Evolutionary conservation across 75 land plant species (phyloP), one percentile per base, ranked within the genome.

Genomic region (Ceratopteris richardii): DNA sequence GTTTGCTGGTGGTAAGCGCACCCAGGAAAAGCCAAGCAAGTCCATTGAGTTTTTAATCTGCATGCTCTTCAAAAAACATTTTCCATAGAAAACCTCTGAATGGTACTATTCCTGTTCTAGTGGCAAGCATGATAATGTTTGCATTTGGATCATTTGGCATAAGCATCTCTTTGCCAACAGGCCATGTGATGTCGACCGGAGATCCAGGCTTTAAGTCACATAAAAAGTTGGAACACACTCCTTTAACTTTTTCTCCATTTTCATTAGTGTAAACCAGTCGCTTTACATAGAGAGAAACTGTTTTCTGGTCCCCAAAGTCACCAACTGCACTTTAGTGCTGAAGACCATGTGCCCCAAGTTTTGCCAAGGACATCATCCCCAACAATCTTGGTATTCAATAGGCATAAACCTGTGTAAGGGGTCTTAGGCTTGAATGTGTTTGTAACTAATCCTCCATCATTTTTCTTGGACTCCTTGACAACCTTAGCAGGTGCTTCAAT

Each of bases 271-370:
- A 94, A 7, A 94, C 80, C 26, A 90, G 83, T 29, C 98, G 44
- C 71, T 90, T 90, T n/a, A 94, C 98, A 54, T 96, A 94, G 26
- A 94, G 60, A 22, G 97, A 91, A 23, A 91, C 97, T 60, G 96
- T 94, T 69, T 94, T 94, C 55, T 87, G 76, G 76, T 94, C 96
- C 26, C 91, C 96, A 62, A 90, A 90, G 54, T 94, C 98, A 6
- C 98, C 98, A 61, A 87, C 59, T 16, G 96, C 96, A 69, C 96
- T 83, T 90, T 88, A 28, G 98, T 93, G 78, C 75, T 83, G 73
- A 83, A 93, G 56, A 89, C 98, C 91, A 93, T 93, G 75, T 93
- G 98, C 86, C n/a, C 87, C 90, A 83, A 6, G 98, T 93, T 60
- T 93, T 96, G 0, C 98, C 98, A 27, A 96, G 96, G 1, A 96